Base-by-base conservation (phyloP, 129 eudicot species). In the Helianthus annuus region DNA sequence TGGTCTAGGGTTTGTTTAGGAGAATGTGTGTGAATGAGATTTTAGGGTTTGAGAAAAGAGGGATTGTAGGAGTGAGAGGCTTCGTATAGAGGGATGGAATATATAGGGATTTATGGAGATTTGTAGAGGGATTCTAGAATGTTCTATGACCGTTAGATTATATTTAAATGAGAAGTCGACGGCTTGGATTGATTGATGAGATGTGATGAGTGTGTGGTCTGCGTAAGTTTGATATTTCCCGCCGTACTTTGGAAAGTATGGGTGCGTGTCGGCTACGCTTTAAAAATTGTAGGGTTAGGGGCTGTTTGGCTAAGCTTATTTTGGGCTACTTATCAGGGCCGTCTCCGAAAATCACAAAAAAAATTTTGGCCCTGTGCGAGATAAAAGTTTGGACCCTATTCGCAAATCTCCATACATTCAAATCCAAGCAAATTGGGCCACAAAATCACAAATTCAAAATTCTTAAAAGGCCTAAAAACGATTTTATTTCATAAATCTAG, bases 71-170 rank as follows among this genome's bases (percentile, higher is more conserved):
- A 48, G 1, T 38, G 70, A n/a, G 13, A 49, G 17, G 19, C 8
- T 46, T 46, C 51, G 16, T 4, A 32, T 8, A 14, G 24, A 10
- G 49, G 62, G 16, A 59, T 34, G 70, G 70, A 32, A 29, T 61
- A 61, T 27, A 62, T 62, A 62, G 32, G 32, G 32, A 27, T 27
- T 27, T 27, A 27, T 27, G 16, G 58, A 60, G 76, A 71, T 14
- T 19, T 5, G 48, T 14, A 4, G 14, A 13, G 14, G 24, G 15
- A 10, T 73, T 73, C 77, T 73, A 73, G 77, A 73, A 73, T 73
- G 70, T 73, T 73, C 77, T 19, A 10, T 5, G 12, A 34, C 52
- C 61, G 60, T 73, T 38, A 38, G 77, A 19, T 62, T 49, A 8
- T 34, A 48, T 61, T 61, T 19, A 17, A 48, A 48, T 16, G 1